Conservation (phyloP, 1,139 yeast genomes). For the Suhomyces yuchorum region DNA sequence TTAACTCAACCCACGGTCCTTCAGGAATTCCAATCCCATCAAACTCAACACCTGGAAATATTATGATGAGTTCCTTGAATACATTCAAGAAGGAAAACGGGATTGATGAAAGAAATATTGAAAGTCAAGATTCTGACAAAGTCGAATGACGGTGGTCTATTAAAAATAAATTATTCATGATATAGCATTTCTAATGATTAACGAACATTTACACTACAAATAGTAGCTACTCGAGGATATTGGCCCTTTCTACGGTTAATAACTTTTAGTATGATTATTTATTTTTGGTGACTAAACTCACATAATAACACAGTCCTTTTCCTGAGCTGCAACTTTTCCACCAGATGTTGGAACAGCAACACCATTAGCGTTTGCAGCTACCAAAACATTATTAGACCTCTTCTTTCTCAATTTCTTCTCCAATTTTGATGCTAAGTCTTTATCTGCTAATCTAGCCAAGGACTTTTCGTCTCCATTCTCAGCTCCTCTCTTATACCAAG, state of each 20-base stretch:
- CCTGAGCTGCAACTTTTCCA: conserved; percentile 28
- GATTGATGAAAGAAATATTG: conserved; percentile 23
- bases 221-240: no score
- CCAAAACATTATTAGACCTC: conserved; percentile 13
- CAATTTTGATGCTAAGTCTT: conserved; percentile 33
- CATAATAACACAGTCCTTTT: conserved; percentile 50
- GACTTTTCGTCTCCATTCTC: conserved; percentile 74
- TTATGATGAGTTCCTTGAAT: conserved; percentile 13
- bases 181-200: not conserved
- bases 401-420: conserved; percentile 34
- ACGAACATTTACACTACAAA: not conserved
- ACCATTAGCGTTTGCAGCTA: conserved; percentile 12
- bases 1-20: conserved; percentile 9
- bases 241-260: not conserved
- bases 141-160: conserved; percentile 21
- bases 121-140: conserved; percentile 31
- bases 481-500: conserved; percentile 79
- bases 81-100: conserved; percentile 17
- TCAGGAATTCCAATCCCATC: not conserved
- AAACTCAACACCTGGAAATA: conserved; percentile 5
- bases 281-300: conserved; percentile 14
- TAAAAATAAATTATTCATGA: not conserved
- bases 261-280: not conserved
- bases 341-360: conserved; percentile 6
- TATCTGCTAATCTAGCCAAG: conserved; percentile 37